Percentiles rank a stretch among this genome's conserved stretches.
phyloP scores from a whole-genome alignment of 257 asterid genomes.

The Osmanthus fragrans region DNA sequence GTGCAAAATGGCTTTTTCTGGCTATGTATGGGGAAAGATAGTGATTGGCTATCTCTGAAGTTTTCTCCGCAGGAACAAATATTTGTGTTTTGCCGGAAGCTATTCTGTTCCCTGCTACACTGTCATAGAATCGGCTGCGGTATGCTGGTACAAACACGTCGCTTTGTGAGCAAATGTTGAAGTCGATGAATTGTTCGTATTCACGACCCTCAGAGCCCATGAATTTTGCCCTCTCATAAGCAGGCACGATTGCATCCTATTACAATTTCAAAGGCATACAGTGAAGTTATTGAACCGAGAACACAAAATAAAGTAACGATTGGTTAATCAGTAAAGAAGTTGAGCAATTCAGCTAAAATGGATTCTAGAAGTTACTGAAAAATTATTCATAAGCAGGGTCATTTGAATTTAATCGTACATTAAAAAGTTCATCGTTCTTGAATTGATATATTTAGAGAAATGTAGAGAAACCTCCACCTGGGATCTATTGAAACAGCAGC shows the following conservation, averaged over 20 bases:
- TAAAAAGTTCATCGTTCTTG: not conserved
- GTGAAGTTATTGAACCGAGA: not conserved
- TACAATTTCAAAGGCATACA: not conserved
- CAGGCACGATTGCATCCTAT: constrained; percentile 38
- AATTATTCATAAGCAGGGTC: not conserved
- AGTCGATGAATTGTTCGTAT: constrained; percentile 37
- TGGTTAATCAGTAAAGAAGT: not conserved
- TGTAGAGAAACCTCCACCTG: not conserved
- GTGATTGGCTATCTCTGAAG: constrained; percentile 23
- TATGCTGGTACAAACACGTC: constrained; percentile 48
- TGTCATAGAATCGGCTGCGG: constrained; percentile 40
- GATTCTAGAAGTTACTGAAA: not conserved
- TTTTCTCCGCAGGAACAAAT: constrained; percentile 34
- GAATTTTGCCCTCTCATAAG: constrained; percentile 1
- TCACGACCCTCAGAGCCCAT: no score
- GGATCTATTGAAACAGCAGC: not conserved
- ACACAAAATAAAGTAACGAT: not conserved
- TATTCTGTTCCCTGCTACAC: constrained; percentile 54
- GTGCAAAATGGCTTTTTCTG: constrained; percentile 44
- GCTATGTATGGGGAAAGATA: constrained; percentile 41
- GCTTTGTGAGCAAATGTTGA: constrained; percentile 39
- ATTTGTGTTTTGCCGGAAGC: constrained; percentile 55
- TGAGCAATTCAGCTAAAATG: not conserved
- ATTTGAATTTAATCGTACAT: not conserved
- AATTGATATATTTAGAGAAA: not conserved